Evolutionary conservation across 2,329 filamentous ascomycete species (phyloP).

Genomic region (Exophiala xenobiotica): DNA sequence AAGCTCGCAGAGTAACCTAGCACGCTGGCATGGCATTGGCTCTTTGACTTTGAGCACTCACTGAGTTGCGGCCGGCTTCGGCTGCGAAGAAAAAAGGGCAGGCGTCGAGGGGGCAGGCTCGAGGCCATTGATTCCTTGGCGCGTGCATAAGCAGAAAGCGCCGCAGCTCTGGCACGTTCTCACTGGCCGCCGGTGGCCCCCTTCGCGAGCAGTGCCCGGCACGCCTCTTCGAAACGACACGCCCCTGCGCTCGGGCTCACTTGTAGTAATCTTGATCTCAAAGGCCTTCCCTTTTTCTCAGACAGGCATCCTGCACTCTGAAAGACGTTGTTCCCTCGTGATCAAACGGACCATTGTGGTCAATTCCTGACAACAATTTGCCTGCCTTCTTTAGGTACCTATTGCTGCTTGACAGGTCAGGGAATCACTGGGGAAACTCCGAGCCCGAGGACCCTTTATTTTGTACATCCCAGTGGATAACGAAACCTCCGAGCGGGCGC

Average conservation of each 20-base stretch:
- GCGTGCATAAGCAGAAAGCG: conserved; percentile 1
- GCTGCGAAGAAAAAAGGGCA: neutral
- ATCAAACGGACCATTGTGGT: no score
- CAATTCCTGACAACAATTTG: no score
- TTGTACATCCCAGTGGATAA: neutral
- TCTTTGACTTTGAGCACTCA: no score
- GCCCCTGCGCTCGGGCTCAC: conserved; percentile 3
- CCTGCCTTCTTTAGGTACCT: no score
- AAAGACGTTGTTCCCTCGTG: no score
- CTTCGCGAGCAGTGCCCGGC: neutral
- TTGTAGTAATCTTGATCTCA: conserved; percentile 1
- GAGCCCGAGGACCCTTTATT: conserved; percentile 1
- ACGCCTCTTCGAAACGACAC: neutral
- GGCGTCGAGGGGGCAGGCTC: neutral
- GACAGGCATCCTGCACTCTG: neutral
- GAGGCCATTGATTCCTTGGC: neutral
- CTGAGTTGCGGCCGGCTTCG: neutral
- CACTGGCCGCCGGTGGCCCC: neutral
- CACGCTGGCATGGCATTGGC: neutral
- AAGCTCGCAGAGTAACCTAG: neutral
- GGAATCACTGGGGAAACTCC: neutral
- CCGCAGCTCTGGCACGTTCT: neutral
- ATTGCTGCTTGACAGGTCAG: no score
- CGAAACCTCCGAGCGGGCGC: neutral
- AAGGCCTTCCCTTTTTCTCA: neutral